These are phyloP conservation scores for Pseudozyma hubeiensis DNA, from an alignment of 1,284 basidiomycete genomes.

Conservation along the genomic window DNA sequence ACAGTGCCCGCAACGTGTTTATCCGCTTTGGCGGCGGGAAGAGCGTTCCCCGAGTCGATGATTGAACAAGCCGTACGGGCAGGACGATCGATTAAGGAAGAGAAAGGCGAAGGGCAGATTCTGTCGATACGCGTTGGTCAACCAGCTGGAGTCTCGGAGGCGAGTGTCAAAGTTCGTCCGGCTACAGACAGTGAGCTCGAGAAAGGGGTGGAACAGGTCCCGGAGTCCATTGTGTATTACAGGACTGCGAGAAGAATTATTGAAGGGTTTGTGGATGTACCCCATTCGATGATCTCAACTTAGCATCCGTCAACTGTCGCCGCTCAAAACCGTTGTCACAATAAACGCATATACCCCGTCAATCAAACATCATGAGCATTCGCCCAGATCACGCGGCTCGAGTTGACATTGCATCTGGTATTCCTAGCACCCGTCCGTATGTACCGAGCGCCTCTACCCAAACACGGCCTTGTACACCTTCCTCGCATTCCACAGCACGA, in stretches of 20 bases:
- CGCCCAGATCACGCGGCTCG: no score
- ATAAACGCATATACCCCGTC: not conserved
- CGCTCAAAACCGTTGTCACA: no score
- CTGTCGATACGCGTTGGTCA: constrained; percentile 61
- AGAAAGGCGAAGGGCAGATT: constrained; percentile 2
- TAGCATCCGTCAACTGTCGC: not conserved
- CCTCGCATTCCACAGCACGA: constrained; percentile 14
- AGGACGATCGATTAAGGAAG: not conserved
- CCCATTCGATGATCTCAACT: constrained; percentile 13
- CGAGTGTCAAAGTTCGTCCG: constrained; percentile 38
- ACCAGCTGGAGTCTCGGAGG: constrained; percentile 60
- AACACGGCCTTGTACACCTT: constrained; percentile 27
- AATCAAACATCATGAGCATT: not conserved
- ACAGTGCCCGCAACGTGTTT: constrained; percentile 64
- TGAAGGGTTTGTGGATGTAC: constrained; percentile 45
- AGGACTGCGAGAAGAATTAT: constrained; percentile 63
- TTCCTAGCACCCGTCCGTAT: no score
- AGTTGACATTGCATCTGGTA: no score
- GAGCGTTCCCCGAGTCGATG: constrained; percentile 43
- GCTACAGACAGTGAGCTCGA: not conserved
- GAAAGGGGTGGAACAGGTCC: constrained; percentile 8
- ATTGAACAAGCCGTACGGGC: constrained; percentile 35
- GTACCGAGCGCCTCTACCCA: constrained; percentile 9
- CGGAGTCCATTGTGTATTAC: constrained; percentile 53
- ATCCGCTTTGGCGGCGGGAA: constrained; percentile 52